Evolutionary conservation across 2,329 filamentous ascomycete genomes (phyloP), one percentile per base, ranked within the genome.

Genomic region (Penicillium hesseltinei): DNA sequence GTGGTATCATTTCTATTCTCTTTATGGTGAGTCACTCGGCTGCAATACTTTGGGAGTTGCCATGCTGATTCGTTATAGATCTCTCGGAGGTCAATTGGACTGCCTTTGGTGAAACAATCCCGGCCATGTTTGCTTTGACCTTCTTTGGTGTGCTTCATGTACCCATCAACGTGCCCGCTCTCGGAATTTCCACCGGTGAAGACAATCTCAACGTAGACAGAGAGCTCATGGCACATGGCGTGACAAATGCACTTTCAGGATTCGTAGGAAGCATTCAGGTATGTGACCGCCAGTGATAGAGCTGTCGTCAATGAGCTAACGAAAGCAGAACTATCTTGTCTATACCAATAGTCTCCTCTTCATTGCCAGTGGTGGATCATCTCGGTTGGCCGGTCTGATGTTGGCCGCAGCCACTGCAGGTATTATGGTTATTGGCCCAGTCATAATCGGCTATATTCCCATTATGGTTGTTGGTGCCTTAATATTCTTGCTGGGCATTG

Each of bases 321-420:
- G 23, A 25, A n/a, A 13, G 15, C 83, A 95, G 75, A 99, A 99
- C 73, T 99, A 99, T 70, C 83, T 99, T 2, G 94, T 99, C 0
- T 99, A 97, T 69, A 93, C 93, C 57, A 99, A 99, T 72, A 97
- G 92, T 62, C 84, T 96, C n/a, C 86, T 99, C 56, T 97, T 99
- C 75, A 96, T 97, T 71, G 86, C 90, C 27, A 96, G 92, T 46
- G 94, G 94, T 17, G 94, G 93, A 21, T 86, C 95, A 70, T 92
- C 86, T 67, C 87, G 94, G 48, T 78, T 96, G 44, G 94, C 92
- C 9, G 94, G 94, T 3, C 82, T 92, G 27, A 84, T 97, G 79
- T 82, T 99, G 50, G 94, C 94, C 0, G 77, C 82, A 23, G 84
- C 89, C 5, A 99, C 94, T 0, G 86, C 88, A 67, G 87, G 87